phyloP scores from a whole-genome alignment of 176 grass and related monocot genomes.

The Elymus sibiricus region DNA sequence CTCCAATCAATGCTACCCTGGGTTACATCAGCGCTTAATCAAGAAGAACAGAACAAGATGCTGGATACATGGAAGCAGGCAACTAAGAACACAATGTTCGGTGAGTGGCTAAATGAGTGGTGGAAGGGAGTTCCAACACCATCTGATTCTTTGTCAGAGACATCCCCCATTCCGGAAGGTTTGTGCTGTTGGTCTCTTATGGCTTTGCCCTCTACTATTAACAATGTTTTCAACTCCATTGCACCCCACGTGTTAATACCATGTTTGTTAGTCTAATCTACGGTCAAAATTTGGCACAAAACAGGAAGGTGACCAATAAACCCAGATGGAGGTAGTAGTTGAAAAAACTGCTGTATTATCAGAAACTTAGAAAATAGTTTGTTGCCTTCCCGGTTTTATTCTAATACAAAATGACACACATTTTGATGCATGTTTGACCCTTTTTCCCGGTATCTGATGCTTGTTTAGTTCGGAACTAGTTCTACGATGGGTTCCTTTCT shows the following conservation, averaged over 20 bases:
- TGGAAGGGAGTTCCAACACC: slow-evolving; percentile 75
- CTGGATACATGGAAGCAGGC: slow-evolving; percentile 92
- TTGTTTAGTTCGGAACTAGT: slow-evolving; percentile 13
- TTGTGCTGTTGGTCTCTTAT: slow-evolving; percentile 28
- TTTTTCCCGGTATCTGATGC: not conserved
- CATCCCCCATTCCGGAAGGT: slow-evolving; percentile 56
- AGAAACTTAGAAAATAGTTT: too few relatives aligned
- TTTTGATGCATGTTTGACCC: not conserved
- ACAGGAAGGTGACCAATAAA: too few relatives aligned
- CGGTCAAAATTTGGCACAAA: too few relatives aligned
- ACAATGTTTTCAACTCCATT: not conserved
- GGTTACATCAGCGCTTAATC: slow-evolving; percentile 87
- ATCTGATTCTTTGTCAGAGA: slow-evolving; percentile 40
- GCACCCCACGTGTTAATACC: slow-evolving; percentile 4
- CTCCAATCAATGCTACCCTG: slow-evolving; percentile 97
- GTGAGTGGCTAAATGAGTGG: slow-evolving; percentile 99
- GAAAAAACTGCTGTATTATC: too few relatives aligned
- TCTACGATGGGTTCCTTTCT: slow-evolving; percentile 6
- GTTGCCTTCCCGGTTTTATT: not conserved
- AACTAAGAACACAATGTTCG: slow-evolving; percentile 98
- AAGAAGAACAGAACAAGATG: slow-evolving; percentile 97
- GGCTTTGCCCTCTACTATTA: not conserved
- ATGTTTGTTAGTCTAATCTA: slow-evolving; percentile 1
- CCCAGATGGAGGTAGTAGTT: too few relatives aligned
- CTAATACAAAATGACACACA: not conserved